phyloP scores from a whole-genome alignment of 2,329 filamentous ascomycete genomes.

The Knufia fluminis region DNA sequence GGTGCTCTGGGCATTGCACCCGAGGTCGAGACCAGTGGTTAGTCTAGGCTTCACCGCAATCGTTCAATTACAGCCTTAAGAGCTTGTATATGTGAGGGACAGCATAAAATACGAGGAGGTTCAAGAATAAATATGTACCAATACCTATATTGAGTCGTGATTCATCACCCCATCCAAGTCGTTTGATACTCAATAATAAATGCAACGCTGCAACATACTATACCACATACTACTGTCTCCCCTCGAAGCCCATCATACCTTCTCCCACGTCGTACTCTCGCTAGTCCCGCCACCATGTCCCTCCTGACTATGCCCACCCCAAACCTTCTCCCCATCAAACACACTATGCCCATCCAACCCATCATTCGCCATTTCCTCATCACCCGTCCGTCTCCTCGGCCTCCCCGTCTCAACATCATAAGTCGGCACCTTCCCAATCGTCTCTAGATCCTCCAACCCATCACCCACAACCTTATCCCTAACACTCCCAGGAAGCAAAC shows the following conservation, averaged over 20 bases:
- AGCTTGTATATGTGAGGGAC: too few relatives aligned
- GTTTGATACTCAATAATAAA: not conserved
- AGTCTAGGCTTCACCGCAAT: not conserved
- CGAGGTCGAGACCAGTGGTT: too few relatives aligned
- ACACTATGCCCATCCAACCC: not conserved
- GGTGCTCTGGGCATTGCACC: too few relatives aligned
- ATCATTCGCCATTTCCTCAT: not conserved
- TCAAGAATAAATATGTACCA: not conserved
- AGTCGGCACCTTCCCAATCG: conserved; percentile 8
- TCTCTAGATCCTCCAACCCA: conserved; percentile 18
- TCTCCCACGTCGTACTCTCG: conserved; percentile 23
- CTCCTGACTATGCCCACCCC: not conserved
- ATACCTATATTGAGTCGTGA: not conserved
- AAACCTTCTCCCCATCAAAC: not conserved
- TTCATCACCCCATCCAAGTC: not conserved
- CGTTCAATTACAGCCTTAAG: too few relatives aligned
- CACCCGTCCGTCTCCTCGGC: not conserved
- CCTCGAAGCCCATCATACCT: conserved; percentile 13
- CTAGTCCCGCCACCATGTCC: conserved; percentile 10
- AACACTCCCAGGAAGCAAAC: conserved; percentile 1
- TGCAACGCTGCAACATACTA: too few relatives aligned
- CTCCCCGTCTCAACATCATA: conserved; percentile 9
- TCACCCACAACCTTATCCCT: conserved; percentile 6
- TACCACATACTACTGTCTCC: not conserved
- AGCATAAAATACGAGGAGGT: not conserved